Evolutionary conservation across 1,139 yeast genomes (phyloP).

Genomic region (Hanseniaspora uvarum): DNA sequence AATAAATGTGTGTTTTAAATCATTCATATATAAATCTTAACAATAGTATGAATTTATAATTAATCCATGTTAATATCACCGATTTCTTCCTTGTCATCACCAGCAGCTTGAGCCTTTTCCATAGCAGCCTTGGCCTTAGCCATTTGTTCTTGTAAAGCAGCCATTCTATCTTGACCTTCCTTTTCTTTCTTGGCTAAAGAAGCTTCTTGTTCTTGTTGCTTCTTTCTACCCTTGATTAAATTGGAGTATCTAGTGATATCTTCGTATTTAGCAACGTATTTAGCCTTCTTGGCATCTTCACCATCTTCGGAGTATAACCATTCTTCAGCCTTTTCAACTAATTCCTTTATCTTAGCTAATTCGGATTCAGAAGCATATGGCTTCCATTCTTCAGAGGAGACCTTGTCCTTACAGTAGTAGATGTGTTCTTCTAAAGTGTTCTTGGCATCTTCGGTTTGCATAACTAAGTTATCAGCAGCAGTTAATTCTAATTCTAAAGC

Average conservation of each 20-base stretch:
- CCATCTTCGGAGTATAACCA: constrained; percentile 93
- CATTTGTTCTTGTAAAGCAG: constrained; percentile 82
- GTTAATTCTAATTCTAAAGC: constrained; percentile 36
- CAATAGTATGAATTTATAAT: background rate
- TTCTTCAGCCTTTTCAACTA: constrained; percentile 82
- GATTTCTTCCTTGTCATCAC: constrained; percentile 38
- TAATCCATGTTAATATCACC: constrained; percentile 37
- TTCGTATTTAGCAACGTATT: constrained; percentile 95
- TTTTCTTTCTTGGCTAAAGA: constrained; percentile 78
- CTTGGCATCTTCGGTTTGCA: constrained; percentile 98
- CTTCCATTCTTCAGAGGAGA: constrained; percentile 55
- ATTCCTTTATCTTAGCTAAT: constrained; percentile 63
- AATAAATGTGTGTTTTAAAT: background rate
- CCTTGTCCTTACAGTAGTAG: constrained; percentile 94
- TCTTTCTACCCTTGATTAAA: constrained; percentile 88
- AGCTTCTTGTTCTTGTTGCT: constrained; percentile 90
- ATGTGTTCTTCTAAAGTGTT: constrained; percentile 97
- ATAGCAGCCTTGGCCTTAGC: constrained; percentile 18
- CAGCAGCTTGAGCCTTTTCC: constrained; percentile 49
- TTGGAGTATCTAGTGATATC: constrained; percentile 93
- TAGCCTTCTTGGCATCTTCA: constrained; percentile 90
- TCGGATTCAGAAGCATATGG: constrained; percentile 84
- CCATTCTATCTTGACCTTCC: constrained; percentile 78
- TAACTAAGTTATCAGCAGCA: constrained; percentile 88
- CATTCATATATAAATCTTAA: background rate